Percentiles rank a stretch among this genome's conserved stretches.
Evolutionary conservation across 345 rosid species (phyloP).

Genomic region (Eucalyptus erythrocorys): DNA sequence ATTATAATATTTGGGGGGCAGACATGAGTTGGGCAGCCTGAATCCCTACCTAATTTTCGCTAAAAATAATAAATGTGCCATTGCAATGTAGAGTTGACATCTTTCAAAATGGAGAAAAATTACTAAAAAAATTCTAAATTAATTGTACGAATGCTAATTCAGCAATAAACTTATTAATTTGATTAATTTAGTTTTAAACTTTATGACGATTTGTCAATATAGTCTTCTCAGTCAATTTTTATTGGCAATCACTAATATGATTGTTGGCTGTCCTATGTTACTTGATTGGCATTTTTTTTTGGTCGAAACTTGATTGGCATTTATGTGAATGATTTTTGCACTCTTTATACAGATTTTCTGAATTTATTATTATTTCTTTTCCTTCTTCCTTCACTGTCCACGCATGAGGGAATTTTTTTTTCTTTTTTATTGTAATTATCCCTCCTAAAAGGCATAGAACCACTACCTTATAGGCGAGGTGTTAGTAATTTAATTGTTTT

Average conservation of each 20-base stretch:
- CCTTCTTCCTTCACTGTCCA: not conserved
- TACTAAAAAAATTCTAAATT: not conserved
- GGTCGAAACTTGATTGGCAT: no score
- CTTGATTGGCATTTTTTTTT: no score
- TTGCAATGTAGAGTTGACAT: not conserved
- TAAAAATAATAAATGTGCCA: not conserved
- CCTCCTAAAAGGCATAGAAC: not conserved
- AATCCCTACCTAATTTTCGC: not conserved
- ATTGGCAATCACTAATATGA: accelerated
- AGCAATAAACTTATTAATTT: not conserved
- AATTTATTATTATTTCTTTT: not conserved
- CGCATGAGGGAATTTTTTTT: not conserved
- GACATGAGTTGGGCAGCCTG: not conserved
- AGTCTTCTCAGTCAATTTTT: accelerated
- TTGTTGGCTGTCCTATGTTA: accelerated
- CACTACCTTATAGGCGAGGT: not conserved
- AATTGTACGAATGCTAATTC: not conserved
- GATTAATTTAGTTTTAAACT: accelerated
- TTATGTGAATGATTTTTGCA: not conserved
- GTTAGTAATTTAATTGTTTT: not conserved
- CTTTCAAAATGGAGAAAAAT: not conserved
- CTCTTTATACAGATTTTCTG: no score
- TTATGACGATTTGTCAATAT: not conserved
- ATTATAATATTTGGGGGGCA: not conserved
- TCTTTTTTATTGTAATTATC: not conserved